Evolutionary conservation across 257 asterid genomes (phyloP), one percentile per base, ranked within the genome.

Genomic region (Salvia splendens): DNA sequence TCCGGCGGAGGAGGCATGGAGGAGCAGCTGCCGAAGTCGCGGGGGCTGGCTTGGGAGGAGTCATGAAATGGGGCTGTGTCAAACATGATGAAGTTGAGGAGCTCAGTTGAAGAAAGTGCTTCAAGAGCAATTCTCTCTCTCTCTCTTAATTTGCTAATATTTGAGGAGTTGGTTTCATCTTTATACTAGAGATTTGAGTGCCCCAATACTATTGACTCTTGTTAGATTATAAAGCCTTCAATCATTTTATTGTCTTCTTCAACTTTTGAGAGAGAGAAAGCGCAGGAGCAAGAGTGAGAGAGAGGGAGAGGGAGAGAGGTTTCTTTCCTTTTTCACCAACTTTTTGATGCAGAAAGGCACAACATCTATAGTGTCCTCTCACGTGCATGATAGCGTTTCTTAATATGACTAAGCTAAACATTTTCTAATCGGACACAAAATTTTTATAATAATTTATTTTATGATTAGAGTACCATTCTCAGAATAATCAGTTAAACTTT

Each of bases 31-130:
- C 36, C 49, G 1, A 14, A 59, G 20, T 78, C 82, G 9, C 12
- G 79, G 38, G 79, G 71, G 71, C 38, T 67, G 12, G 73, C 40
- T 10, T 81, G 72, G 1, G 30, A 24, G 30, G 30, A 24, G 30
- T 24, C 30, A 24, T 24, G 30, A 2, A 70, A 73, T 33, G 84
- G 91, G 71, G 82, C 30, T 8, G 81, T 72, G 73, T 87, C 92
- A 32, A 79, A 85, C 86, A 93, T 88, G 74, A 90, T 88, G 75
- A 84, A 93, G 70, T 88, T 88, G 53, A 88, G 68, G 75, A 87
- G 85, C 57, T 90, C 96, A 52, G 61, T 83, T 0, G 93, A 70
- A 41, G 97, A 87, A 71, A 93, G 94, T 43, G 97, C 77, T 82
- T 90, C 95, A 10, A 92, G 75, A 71, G 98, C 94, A 93, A 85